These are phyloP conservation scores for Knufia fluminis DNA, from an alignment of 2,329 filamentous ascomycete genomes.

Conservation along the genomic window DNA sequence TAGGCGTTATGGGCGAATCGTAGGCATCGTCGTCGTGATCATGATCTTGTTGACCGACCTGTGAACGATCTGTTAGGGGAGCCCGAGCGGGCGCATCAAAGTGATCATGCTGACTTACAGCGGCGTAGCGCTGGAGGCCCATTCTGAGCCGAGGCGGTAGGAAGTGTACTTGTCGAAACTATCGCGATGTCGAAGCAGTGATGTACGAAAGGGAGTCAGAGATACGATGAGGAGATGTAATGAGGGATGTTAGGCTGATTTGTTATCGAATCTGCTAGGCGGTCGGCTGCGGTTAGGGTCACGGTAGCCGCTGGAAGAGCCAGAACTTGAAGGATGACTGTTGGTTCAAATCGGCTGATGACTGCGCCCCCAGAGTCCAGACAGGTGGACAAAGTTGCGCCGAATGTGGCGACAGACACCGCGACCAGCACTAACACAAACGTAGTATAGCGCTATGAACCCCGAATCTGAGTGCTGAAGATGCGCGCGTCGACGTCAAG, in stretches of 20 bases:
- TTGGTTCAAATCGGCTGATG: not conserved
- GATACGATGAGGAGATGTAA: slow-evolving; percentile 17
- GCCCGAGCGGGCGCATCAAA: not conserved
- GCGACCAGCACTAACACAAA: not conserved
- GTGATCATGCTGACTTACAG: slow-evolving; percentile 29
- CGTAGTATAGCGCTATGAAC: slow-evolving; percentile 1
- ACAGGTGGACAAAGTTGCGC: not conserved
- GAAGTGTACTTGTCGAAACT: slow-evolving; percentile 14
- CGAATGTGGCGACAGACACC: not conserved
- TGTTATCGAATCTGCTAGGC: slow-evolving; percentile 8
- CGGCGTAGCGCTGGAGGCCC: slow-evolving; percentile 42
- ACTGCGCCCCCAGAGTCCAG: slow-evolving; percentile 1
- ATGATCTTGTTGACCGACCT: slow-evolving; percentile 30
- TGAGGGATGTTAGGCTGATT: slow-evolving; percentile 7
- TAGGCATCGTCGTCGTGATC: slow-evolving; percentile 34
- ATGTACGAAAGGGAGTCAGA: too few relatives aligned
- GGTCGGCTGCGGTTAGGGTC: slow-evolving; percentile 3
- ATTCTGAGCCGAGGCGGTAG: slow-evolving; percentile 31
- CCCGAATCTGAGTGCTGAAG: slow-evolving; percentile 2
- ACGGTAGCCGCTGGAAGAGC: not conserved
- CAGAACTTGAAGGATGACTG: too few relatives aligned
- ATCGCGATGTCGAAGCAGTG: slow-evolving; percentile 13
- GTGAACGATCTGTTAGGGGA: slow-evolving; percentile 4
- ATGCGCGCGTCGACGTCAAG: not conserved
- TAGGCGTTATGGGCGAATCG: slow-evolving; percentile 20